Evolutionary conservation across 306 rosid species (phyloP).

Genomic region (Gastrolobium villosum): DNA sequence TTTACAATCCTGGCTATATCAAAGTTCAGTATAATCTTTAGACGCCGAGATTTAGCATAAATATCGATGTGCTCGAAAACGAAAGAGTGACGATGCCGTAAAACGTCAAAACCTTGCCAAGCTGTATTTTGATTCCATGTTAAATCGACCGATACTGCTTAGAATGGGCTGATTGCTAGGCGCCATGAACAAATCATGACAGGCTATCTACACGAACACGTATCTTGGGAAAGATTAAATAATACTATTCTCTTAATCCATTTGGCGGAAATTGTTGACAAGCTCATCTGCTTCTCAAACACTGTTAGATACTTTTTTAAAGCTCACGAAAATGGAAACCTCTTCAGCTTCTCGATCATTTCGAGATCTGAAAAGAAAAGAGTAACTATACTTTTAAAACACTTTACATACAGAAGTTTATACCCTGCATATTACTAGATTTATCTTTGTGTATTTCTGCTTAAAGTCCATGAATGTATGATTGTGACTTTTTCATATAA

Average conservation of each 20-base stretch:
- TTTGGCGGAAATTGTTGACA: background rate
- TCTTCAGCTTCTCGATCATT: too few relatives aligned
- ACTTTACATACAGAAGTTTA: too few relatives aligned
- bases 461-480: too few relatives aligned
- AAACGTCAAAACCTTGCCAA: conserved; percentile 1
- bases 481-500: too few relatives aligned
- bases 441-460: too few relatives aligned
- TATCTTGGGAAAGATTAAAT: too few relatives aligned
- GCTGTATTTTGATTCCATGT: background rate
- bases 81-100: background rate
- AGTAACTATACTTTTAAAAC: too few relatives aligned
- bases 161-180: background rate
- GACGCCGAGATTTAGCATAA: background rate
- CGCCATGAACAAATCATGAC: background rate
- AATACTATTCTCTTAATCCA: background rate
- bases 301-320: background rate
- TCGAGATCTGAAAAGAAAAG: too few relatives aligned
- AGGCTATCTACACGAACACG: too few relatives aligned
- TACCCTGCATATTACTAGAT: background rate
- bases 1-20: background rate
- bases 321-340: too few relatives aligned
- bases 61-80: conserved; percentile 2
- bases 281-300: background rate
- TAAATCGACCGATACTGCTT: background rate
- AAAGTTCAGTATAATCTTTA: background rate